Evolutionary conservation across 768 basidiomycete species (phyloP), one percentile per base, ranked within the genome.

Genomic region (Cystoderma amianthinum): DNA sequence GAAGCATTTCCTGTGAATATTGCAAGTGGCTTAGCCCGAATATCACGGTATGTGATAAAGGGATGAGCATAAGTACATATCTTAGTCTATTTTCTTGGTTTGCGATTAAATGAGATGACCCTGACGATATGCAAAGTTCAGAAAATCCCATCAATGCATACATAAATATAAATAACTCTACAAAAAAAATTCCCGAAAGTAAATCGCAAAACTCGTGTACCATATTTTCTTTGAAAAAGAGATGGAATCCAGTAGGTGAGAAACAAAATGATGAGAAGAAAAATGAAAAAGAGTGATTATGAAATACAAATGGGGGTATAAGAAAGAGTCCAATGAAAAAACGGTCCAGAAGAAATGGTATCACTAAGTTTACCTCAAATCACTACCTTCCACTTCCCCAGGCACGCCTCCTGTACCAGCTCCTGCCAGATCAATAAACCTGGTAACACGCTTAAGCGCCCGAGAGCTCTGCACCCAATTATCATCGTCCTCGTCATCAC

Each of bases 361-460:
- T 36, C 28, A 30, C 9, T 36, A 16, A 36, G 16, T 7, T 47
- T 42, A 54, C 44, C 50, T 44, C 41, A 64, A 43, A 22, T 52
- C 58, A 50, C 51, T 50, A 23, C 49, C 56, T 10, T 39, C 47
- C 12, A 45, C 42, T 16, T 17, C 36, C 15, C 36, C 44, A 4
- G 39, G 48, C 25, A 38, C 34, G 13, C 35, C 45, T 12, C 46
- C 53, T 36, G 33, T 49, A n/a, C 53, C 52, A 3, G 53, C 53
- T 30, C 56, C 61, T n/a, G 63, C 56, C 32, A 91, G 61, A 59
- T 91, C 86, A 49, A 93, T 89, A 62, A 85, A 87, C 54, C 78
- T 68, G 54, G 90, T 93, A 51, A 80, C 72, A 45, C 90, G 70
- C 67, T 83, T 91, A 69, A 71, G 80, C 48, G 84, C 82, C 52